Percentiles rank a stretch among this genome's conserved stretches.
Evolutionary conservation across 129 eudicot species (phyloP).

Genomic region (Ambrosia artemisiifolia): DNA sequence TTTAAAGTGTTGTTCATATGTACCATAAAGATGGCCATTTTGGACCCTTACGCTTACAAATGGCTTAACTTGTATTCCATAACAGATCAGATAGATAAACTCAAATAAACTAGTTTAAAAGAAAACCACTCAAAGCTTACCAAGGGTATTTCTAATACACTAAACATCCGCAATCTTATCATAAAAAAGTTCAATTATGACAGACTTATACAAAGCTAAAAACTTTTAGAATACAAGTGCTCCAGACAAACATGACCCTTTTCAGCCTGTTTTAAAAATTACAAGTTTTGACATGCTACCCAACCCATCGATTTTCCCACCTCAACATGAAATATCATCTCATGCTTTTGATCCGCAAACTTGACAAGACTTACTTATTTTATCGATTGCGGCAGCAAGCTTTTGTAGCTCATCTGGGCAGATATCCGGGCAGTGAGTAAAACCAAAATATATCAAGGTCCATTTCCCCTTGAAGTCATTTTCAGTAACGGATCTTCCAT

Average conservation of each 20-base stretch:
- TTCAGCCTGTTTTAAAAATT: too few relatives aligned
- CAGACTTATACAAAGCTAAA: neutral
- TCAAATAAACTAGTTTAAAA: neutral
- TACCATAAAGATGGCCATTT: neutral
- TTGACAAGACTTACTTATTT: slow-evolving; percentile 80
- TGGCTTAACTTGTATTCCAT: neutral
- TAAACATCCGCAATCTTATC: neutral
- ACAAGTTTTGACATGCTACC: neutral
- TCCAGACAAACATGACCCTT: neutral
- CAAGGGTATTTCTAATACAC: neutral
- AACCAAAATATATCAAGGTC: slow-evolving; percentile 83
- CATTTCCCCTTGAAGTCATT: slow-evolving; percentile 80
- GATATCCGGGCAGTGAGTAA: slow-evolving; percentile 96
- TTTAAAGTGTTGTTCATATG: neutral
- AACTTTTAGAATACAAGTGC: neutral
- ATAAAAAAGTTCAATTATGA: neutral
- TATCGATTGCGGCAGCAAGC: slow-evolving; percentile 81
- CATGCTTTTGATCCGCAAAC: too few relatives aligned
- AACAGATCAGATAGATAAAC: neutral
- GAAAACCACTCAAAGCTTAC: neutral
- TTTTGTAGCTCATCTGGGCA: slow-evolving; percentile 94
- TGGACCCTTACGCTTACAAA: neutral
- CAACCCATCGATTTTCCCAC: neutral
- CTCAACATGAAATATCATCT: neutral
- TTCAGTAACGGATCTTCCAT: slow-evolving; percentile 81